Conservation (phyloP, 345 rosid genomes). For the Lumnitzera racemosa region DNA sequence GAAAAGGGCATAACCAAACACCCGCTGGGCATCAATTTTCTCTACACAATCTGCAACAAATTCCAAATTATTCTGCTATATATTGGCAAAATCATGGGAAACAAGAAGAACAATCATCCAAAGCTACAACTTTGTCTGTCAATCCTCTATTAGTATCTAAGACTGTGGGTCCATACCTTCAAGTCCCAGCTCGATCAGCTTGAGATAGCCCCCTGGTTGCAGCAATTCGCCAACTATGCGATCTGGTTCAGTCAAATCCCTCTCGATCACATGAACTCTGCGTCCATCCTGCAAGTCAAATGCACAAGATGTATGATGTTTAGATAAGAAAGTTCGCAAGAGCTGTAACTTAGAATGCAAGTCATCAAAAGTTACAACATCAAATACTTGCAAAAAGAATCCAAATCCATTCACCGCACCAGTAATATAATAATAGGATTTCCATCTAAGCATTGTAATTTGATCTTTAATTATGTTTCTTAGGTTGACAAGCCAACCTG, state of each 20-base stretch:
- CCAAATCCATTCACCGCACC: too few relatives aligned
- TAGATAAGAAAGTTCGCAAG: background rate
- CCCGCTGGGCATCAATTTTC: conserved; percentile 42
- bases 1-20: conserved; percentile 45
- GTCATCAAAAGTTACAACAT: too few relatives aligned
- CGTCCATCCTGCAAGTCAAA: conserved; percentile 51
- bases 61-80: background rate
- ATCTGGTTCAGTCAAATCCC: conserved; percentile 66
- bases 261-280: conserved; percentile 56
- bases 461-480: too few relatives aligned
- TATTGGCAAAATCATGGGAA: background rate
- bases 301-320: conserved; percentile 4
- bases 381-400: too few relatives aligned
- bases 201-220: conserved; percentile 74
- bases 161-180: conserved; percentile 30
- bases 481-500: too few relatives aligned
- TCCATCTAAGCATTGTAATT: too few relatives aligned
- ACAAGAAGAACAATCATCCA: background rate
- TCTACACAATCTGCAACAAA: conserved; percentile 40
- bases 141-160: background rate
- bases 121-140: background rate
- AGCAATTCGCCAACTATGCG: conserved; percentile 71
- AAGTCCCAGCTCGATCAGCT: conserved; percentile 62
- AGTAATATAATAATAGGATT: too few relatives aligned
- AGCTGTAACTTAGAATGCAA: background rate